phyloP scores from a whole-genome alignment of 768 basidiomycete genomes.

The Tephrocybe sp. region DNA sequence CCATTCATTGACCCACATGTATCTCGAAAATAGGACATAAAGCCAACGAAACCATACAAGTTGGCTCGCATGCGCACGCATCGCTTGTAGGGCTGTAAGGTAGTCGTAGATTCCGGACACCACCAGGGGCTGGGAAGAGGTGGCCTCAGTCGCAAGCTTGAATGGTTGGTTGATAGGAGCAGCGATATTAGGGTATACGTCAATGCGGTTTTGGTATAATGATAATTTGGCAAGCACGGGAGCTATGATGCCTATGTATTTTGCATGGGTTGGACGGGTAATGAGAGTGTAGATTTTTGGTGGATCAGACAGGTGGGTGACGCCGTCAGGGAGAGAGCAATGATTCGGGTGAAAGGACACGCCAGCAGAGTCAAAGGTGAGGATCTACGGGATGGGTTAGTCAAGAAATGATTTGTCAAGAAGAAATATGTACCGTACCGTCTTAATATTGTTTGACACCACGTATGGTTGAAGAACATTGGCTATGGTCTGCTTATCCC shows the following conservation, averaged over 20 bases:
- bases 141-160: background rate
- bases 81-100: slow-evolving; percentile 56
- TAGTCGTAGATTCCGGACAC: slow-evolving; percentile 60
- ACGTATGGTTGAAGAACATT: slow-evolving; percentile 59
- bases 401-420: slow-evolving; percentile 4
- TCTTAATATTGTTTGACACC: slow-evolving; percentile 53
- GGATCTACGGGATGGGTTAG: slow-evolving; percentile 49
- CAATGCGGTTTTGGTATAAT: slow-evolving; percentile 20
- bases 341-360: slow-evolving; percentile 91
- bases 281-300: slow-evolving; percentile 56
- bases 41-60: slow-evolving; percentile 89
- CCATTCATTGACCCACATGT: slow-evolving; percentile 95
- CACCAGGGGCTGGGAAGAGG: slow-evolving; percentile 37
- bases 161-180: background rate
- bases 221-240: slow-evolving; percentile 48
- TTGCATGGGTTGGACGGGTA: slow-evolving; percentile 51
- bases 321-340: slow-evolving; percentile 60
- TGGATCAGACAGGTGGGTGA: slow-evolving; percentile 37
- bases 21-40: slow-evolving; percentile 75
- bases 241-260: slow-evolving; percentile 61
- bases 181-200: slow-evolving; percentile 1
- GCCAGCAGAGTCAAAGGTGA: slow-evolving; percentile 80
- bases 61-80: slow-evolving; percentile 72
- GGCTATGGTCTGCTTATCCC: slow-evolving; percentile 63
- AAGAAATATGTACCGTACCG: slow-evolving; percentile 49